Evolutionary conservation across 805 yeast species (phyloP), one percentile per base, ranked within the genome.

Genomic region (Teunomyces cretensis): DNA sequence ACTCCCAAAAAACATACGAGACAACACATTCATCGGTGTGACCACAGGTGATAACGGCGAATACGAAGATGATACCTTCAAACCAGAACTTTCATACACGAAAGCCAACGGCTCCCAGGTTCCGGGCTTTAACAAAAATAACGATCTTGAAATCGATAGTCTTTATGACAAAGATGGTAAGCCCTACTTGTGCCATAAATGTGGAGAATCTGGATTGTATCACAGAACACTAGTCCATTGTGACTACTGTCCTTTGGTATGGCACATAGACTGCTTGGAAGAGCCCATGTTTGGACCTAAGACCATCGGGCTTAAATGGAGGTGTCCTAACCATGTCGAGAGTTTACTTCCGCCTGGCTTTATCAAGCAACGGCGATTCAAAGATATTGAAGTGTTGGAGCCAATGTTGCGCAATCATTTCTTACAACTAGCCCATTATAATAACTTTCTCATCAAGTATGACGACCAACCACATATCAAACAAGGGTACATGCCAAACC

Each of bases 181-280:
- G 12, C 82, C 92, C 1, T 68, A 80, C 38, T 61, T 85, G 39
- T 92, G 99, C 64, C 85, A 80, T 58, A 77, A 76, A 50, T 92
- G 99, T 68, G 84, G 85, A 1, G 67, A 70, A 16, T 82, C 94
- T 4, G 94, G 89, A 0, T 66, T 85, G 43, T 65, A 71, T 17
- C 57, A 67, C 15, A 72, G 76, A 40, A 73, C 78, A 30, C 72
- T 91, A 14, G 77, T 83, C 12, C 80, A 79, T 45, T 91, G 98
- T 63, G 97, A 89, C 57, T 86, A 84, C 57, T 91, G 98, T 63
- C 73, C 84, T 0, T 70, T 86, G 3, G 77, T 83, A 13, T 91
- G 96, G 95, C 98, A 91, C 66, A 64, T 91, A 39, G 97, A 92
- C 64, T 91, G 98, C 63, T 64, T 91, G 12, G 73, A 77, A 42